Evolutionary conservation across 805 yeast species (phyloP), one percentile per base, ranked within the genome.

Genomic region (Blastobotrys terrestris): DNA sequence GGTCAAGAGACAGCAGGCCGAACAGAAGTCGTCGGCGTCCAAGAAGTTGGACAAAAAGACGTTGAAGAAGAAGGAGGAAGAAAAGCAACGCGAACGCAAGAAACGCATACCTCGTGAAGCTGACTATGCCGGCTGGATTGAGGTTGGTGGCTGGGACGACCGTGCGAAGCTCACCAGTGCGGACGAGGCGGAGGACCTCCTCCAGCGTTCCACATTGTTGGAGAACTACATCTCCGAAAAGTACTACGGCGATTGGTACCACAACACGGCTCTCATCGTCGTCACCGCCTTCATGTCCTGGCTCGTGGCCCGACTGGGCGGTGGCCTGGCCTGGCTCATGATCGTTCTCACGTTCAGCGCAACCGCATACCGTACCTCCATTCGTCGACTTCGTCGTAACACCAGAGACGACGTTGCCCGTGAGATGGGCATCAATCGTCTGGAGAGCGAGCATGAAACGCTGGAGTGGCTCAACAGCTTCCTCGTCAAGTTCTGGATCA

Each of bases 161-260:
- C 77, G 78, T 43, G 91, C 85, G 66, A 71, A 72, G 1, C 72
- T 87, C 59, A 81, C 78, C 1, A 68, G 80, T 6, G 67, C 68
- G 11, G 87, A 84, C 39, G 95, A 88, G 61, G 72, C 83, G 52
- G 76, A 79, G 57, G 96, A 90, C 67, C 72, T 90, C 60, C 69
- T 82, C 53, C 76, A 84, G 20, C 77, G 79, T 20, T 82, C 89
- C 18, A 87, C 97, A 0, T 63, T 86, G 39, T 72, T 91, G 54
- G 97, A 90, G 63, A 76, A 79, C 54, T 79, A 84, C 62, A 71
- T 94, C 51, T 95, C 95, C 5, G 85, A 87, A 26, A 74, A 71
- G 39, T 78, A 81, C 14, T 87, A 86, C 62, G 99, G 99, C 50
- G 98, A 94, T 65, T 94, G 99, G 99, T 94, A 85, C 65, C 98